A percentile compares a stretch with the other conserved stretches of the same genome.
Evolutionary conservation across 768 basidiomycete species (phyloP).

Genomic region (Steccherinum ochraceum): DNA sequence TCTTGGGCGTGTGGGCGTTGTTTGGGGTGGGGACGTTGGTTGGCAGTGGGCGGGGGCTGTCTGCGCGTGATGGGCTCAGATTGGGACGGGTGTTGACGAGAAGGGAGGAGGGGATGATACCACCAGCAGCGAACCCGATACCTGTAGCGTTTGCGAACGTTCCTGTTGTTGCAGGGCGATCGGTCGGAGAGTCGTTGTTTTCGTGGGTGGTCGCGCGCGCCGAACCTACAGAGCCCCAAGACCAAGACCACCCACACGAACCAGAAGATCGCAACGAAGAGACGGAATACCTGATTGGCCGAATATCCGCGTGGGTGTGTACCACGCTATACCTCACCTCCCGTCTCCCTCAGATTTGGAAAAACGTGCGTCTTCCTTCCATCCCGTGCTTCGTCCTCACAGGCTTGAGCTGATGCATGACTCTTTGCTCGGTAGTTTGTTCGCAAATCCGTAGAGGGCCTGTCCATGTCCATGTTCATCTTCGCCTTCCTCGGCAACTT

Average conservation of each 20-base stretch:
- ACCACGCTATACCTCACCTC: conserved; percentile 91
- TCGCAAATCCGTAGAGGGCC: conserved; percentile 89
- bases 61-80: conserved; percentile 23
- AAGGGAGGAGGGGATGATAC: conserved; percentile 10
- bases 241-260: background rate
- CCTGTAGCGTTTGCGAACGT: background rate
- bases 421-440: conserved; percentile 48
- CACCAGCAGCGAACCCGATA: background rate
- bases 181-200: background rate
- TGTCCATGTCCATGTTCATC: conserved; percentile 90
- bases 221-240: background rate
- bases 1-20: conserved; percentile 71
- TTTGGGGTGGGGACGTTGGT: conserved; percentile 58
- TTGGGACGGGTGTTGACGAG: conserved; percentile 47
- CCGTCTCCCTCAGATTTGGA: conserved; percentile 97
- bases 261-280: conserved; percentile 5
- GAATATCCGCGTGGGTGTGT: conserved; percentile 92
- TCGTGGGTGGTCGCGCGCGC: background rate
- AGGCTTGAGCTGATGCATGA: conserved; percentile 1
- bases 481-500: conserved; percentile 92
- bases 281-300: conserved; percentile 69
- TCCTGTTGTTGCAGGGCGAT: background rate
- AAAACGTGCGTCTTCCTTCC: conserved; percentile 65
- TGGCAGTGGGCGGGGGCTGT: conserved; percentile 22
- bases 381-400: background rate